A percentile compares a stretch with the other conserved stretches of the same genome.
These are phyloP conservation scores for Prunus campanulata DNA, from an alignment of 306 rosid species.

Conservation along the genomic window DNA sequence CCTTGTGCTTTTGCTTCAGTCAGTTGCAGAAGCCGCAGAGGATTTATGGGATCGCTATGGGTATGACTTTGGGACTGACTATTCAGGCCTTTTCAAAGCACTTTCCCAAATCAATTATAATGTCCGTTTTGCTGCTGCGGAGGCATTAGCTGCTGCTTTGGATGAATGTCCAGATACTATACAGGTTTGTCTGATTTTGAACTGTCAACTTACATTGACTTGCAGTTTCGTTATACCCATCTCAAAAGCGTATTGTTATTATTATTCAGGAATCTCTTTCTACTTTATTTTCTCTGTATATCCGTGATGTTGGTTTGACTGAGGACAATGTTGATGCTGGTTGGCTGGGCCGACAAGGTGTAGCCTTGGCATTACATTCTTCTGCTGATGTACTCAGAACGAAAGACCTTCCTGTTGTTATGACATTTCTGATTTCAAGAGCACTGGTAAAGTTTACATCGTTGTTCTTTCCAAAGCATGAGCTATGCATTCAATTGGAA, in stretches of 20 bases:
- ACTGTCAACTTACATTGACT: background rate
- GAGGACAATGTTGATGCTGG: constrained; percentile 68
- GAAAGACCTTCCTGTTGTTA: constrained; percentile 89
- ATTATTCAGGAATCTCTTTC: constrained; percentile 81
- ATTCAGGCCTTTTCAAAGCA: constrained; percentile 82
- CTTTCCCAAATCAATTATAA: constrained; percentile 79
- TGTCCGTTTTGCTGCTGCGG: constrained; percentile 87
- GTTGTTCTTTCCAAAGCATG: background rate
- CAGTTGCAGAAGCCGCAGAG: constrained; percentile 89
- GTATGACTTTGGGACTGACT: constrained; percentile 82
- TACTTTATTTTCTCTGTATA: constrained; percentile 78
- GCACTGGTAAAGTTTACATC: constrained; percentile 62
- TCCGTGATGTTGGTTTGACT: constrained; percentile 62
- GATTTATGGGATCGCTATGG: constrained; percentile 98
- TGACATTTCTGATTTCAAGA: constrained; percentile 91
- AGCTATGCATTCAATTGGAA: background rate
- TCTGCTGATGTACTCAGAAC: constrained; percentile 94
- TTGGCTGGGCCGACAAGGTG: constrained; percentile 98
- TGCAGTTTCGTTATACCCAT: background rate
- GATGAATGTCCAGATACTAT: constrained; percentile 89
- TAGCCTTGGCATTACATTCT: constrained; percentile 79
- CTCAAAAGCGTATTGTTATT: background rate
- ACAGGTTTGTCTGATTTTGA: constrained; percentile 55
- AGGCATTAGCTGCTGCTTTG: constrained; percentile 93
- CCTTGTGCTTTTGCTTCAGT: constrained; percentile 42